These are phyloP conservation scores for Collybia sp. DNA, from an alignment of 768 basidiomycete genomes.

Conservation along the genomic window DNA sequence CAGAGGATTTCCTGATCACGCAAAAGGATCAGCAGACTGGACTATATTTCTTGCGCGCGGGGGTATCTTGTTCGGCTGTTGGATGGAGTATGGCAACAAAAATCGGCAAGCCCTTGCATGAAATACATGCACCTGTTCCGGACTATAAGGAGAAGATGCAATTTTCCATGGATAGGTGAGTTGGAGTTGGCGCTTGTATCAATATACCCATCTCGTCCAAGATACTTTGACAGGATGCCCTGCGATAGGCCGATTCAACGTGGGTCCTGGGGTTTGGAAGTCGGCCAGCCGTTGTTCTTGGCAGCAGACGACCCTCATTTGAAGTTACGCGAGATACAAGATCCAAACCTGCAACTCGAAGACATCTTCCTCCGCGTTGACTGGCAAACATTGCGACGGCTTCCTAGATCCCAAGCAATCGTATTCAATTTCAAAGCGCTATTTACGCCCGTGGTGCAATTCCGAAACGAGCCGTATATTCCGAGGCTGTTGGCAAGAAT, in stretches of 20 bases:
- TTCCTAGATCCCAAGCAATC: too few species aligned
- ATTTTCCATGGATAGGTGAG: conserved; percentile 44
- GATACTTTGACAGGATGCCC: conserved; percentile 44
- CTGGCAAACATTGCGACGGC: conserved; percentile 49
- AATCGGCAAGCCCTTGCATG: conserved; percentile 40
- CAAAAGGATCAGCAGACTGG: conserved; percentile 36
- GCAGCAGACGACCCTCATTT: conserved; percentile 35
- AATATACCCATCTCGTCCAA: too few species aligned
- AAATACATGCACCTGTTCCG: conserved; percentile 44
- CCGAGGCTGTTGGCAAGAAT: conserved; percentile 41
- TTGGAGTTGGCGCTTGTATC: background rate
- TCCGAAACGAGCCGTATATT: conserved; percentile 43
- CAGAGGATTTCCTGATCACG: conserved; percentile 46
- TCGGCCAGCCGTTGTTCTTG: conserved; percentile 43
- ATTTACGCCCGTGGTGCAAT: conserved; percentile 42
- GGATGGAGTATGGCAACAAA: conserved; percentile 46
- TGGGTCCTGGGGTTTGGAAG: conserved; percentile 46
- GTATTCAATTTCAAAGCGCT: conserved; percentile 52
- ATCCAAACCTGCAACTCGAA: conserved; percentile 29
- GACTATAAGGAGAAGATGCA: conserved; percentile 45
- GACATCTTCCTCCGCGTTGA: conserved; percentile 45
- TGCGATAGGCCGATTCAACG: conserved; percentile 46
- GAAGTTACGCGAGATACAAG: conserved; percentile 23
- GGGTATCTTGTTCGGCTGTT: conserved; percentile 39
- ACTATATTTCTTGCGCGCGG: conserved; percentile 39